Evolutionary conservation across 768 basidiomycete species (phyloP), one percentile per base, ranked within the genome.

Genomic region (Boletus tomentosulus): DNA sequence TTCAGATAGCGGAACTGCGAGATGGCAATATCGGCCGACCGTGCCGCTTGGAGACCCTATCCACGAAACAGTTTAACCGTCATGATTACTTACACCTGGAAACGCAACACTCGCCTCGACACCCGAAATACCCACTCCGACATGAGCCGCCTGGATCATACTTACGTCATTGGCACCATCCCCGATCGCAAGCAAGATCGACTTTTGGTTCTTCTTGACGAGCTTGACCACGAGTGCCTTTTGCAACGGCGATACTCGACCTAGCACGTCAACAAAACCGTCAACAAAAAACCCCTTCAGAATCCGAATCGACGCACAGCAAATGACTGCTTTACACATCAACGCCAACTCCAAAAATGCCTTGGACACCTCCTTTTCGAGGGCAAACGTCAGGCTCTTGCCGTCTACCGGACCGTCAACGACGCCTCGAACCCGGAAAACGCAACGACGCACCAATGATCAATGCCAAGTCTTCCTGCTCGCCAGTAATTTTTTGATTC

Each of bases 111-210:
- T 13, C 60, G 91, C 92, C 80, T 99, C 96, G 24, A 98, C 90
- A 50, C 96, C 96, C 43, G 95, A 98, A 46, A 98, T 98, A 62
- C 96, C 96, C 51, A 98, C 87, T 30, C 96, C 96, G 44, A 98
- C 91, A 66, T 98, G 96, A 0, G 96, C 96, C 34, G 96, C 96
- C 67, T 98, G 96, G 55, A 98, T 98, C 96, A 98, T 98, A 67
- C 92, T 92, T 61, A 98, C 96, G 69, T 98, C 96, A 69, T 98
- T 98, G 2, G 96, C 96, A 47, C 96, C 96, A 59, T 98, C 96
- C 22, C 96, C 96, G 48, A 98, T 98, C 3, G 96, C 96, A 9
- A 98, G 81, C n/a, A 97, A 76, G 50, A 97, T 92, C 7, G 93
- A 80, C 53, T 92, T 92, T 62, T 87, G 85, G 68, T 96, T 95